Evolutionary conservation across 2,329 filamentous ascomycete species (phyloP), one percentile per base, ranked within the genome.

Genomic region (Coniochaeta sp.): DNA sequence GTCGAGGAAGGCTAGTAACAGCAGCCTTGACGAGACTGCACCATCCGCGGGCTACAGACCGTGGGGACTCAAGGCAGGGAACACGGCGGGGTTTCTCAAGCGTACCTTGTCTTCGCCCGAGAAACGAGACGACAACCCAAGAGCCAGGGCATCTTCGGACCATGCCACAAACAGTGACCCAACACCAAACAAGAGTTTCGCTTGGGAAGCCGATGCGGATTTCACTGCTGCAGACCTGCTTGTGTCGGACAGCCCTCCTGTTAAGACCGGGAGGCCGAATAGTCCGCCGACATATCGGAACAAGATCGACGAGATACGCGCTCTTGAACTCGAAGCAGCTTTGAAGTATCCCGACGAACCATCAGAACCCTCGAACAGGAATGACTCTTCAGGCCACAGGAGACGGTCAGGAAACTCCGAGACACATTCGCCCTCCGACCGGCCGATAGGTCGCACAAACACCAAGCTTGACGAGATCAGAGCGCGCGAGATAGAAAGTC

Each of bases 201-300:
- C 72, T 7, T 83, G 78, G 79, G 67, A 81, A 52, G 63, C 80
- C 7, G 79, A 82, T 30, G 72, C 74, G 5, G 79, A 83, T 51
- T 81, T 83, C 56, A 82, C 79, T 1, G 78, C 73, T 10, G 71
- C 73, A 38, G 78, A 82, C 53, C 53, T 82, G 33, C 77, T 81
- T 52, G 60, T 78, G 30, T 82, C 79, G 0, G 70, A 76, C 55
- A 82, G 78, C 55, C 79, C 79, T n/a, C 73, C 76, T 28, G 71
- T 82, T 49, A 67, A 63, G 26, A 64, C 72, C 20, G 63, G 58
- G 42, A 65, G 65, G 35, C 64, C 60, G 53, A 70, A 68, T 50
- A 63, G 61, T 33, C 65, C 63, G 45, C 61, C 30, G 3, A 51
- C 47, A 22, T 48, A 65, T 10, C 67, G 63, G 6, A 76, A 76